phyloP scores from a whole-genome alignment of 768 basidiomycete species.

The Tricholoma matsutake region DNA sequence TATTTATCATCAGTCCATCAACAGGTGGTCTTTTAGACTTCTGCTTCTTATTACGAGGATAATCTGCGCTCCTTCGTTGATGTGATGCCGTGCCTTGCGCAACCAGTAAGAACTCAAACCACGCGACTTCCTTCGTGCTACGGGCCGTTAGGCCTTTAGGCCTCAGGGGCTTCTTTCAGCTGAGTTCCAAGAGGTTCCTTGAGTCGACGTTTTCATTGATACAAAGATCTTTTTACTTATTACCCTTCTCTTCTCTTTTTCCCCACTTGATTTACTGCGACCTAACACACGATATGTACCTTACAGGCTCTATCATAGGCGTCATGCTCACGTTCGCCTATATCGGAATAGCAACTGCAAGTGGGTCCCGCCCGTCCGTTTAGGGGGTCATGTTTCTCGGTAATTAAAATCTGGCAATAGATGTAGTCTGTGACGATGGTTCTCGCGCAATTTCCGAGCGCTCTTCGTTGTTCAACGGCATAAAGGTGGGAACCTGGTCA shows the following conservation, averaged over 20 bases:
- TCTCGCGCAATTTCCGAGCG: background rate
- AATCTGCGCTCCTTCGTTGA: conserved; percentile 5
- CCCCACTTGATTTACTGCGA: background rate
- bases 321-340: background rate
- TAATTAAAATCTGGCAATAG: conserved; percentile 1
- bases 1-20: background rate
- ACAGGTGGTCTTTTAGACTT: background rate
- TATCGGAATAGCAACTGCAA: background rate
- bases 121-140: conserved; percentile 3
- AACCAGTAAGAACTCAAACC: background rate
- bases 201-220: conserved; percentile 1
- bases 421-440: background rate
- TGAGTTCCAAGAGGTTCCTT: background rate
- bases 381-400: background rate
- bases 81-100: background rate
- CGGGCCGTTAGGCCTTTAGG: background rate
- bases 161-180: conserved; percentile 1
- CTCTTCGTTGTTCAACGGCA: background rate
- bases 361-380: background rate
- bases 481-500: conserved; percentile 2
- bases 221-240: background rate
- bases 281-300: background rate
- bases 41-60: conserved; percentile 6
- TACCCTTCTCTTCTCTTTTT: background rate
- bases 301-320: background rate